Conservation (phyloP, 2,329 filamentous ascomycete species). For the Helminthosporium solani region DNA sequence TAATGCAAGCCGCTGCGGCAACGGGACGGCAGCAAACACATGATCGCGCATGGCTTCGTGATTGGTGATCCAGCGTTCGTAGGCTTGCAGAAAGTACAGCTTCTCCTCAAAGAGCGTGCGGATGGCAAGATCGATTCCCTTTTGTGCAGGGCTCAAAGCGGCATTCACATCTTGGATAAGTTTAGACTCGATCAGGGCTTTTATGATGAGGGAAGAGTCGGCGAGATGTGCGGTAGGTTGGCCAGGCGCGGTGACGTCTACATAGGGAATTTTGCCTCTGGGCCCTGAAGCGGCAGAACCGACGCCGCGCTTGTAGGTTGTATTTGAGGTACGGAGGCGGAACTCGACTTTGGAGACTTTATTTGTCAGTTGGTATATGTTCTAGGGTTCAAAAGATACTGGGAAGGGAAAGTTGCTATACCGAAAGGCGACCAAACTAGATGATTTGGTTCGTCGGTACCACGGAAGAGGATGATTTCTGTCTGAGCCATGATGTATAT, state of each 20-base stretch:
- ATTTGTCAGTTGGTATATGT: too few species aligned
- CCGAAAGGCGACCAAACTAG: slow-evolving; percentile 62
- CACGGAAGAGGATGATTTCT: slow-evolving; percentile 52
- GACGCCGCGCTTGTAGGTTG: slow-evolving; percentile 49
- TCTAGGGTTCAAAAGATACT: neutral
- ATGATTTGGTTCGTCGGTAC: slow-evolving; percentile 43
- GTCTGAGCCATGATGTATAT: slow-evolving; percentile 5
- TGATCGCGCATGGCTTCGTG: slow-evolving; percentile 60
- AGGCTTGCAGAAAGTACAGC: slow-evolving; percentile 56
- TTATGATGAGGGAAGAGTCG: slow-evolving; percentile 60
- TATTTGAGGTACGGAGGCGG: slow-evolving; percentile 56
- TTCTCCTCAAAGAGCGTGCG: slow-evolving; percentile 61
- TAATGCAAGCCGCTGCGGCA: slow-evolving; percentile 53
- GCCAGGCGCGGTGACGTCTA: slow-evolving; percentile 37
- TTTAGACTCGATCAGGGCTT: slow-evolving; percentile 46
- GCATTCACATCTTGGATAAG: slow-evolving; percentile 53
- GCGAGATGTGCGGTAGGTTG: slow-evolving; percentile 35
- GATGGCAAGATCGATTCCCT: slow-evolving; percentile 54
- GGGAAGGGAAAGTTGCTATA: neutral
- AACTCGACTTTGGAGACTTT: slow-evolving; percentile 61
- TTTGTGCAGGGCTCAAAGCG: slow-evolving; percentile 41
- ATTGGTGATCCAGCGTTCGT: slow-evolving; percentile 61
- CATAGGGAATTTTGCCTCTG: slow-evolving; percentile 62
- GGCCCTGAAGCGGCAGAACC: slow-evolving; percentile 53
- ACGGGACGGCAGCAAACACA: slow-evolving; percentile 53